Conservation (phyloP, 1,284 basidiomycete genomes). For the Cronartium quercuum region DNA sequence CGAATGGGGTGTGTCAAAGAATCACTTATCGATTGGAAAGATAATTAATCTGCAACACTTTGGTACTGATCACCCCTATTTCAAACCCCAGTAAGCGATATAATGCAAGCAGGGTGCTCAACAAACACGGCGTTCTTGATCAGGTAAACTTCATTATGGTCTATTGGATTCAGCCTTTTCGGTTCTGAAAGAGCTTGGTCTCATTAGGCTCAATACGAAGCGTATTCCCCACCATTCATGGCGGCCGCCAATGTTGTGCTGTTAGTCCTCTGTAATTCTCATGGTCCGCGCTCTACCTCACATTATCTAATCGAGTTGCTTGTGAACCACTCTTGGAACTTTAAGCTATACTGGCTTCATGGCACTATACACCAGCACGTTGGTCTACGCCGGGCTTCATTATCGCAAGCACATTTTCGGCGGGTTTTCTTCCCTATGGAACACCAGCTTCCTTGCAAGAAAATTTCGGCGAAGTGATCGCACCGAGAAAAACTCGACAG, state of each 20-base stretch:
- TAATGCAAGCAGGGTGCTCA: conserved; percentile 17
- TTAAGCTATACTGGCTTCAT: conserved; percentile 50
- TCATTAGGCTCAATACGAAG: conserved; percentile 39
- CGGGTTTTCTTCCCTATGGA: conserved; percentile 45
- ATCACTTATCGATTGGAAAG: no score
- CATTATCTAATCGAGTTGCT: no score
- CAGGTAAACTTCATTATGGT: not conserved
- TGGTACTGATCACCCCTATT: not conserved
- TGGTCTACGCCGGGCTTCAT: conserved; percentile 51
- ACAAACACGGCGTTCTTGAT: conserved; percentile 12
- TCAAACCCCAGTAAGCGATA: conserved; percentile 8
- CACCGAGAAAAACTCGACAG: not conserved
- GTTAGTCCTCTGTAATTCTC: conserved; percentile 10
- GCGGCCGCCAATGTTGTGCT: conserved; percentile 25
- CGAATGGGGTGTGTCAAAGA: conserved; percentile 19
- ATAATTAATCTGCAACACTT: not conserved
- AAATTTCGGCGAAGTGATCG: not conserved
- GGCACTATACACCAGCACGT: conserved; percentile 49
- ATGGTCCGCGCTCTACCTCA: no score
- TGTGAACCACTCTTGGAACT: no score
- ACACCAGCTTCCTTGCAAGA: not conserved
- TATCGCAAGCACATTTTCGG: conserved; percentile 51
- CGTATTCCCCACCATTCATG: conserved; percentile 45
- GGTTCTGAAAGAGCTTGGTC: no score
- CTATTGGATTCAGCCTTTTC: no score